Base-by-base conservation (phyloP, 176 grass and related monocot species). In the Aechmea fasciata region DNA sequence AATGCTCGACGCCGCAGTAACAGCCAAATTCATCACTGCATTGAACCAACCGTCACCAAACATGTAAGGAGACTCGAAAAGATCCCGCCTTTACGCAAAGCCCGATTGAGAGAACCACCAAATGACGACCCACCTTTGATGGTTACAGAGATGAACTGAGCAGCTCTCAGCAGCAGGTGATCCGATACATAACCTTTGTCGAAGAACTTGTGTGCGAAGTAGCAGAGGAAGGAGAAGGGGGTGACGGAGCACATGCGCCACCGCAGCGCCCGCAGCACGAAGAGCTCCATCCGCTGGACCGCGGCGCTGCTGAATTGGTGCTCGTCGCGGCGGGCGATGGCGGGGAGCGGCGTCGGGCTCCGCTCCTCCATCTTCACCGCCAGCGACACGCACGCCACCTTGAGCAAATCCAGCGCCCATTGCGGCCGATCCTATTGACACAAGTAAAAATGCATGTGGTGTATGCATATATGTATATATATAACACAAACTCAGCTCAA, bases 321-420 rank as follows among this genome's bases (percentile, higher is more conserved):
- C 10, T 74, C 70, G 51, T 88, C 87, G 1, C 53, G 26, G 24
- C 53, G 65, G 65, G 33, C 4, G 33, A 99, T 83, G 71, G 92
- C 90, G 8, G 87, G 26, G 18, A 99, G 75, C 14, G 74, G 67
- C 67, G 87, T 75, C 66, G 18, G 69, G 55, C 65, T 82, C 72
- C 41, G 53, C 71, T 90, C 94, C 82, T 99, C 94, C 94, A 90
- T 54, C 79, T 99, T 99, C 62, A 66, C 80, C 22, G 94, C 94
- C 81, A 99, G 66, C 25, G 94, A 93, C 1, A 99, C 78, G 85
- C 94, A 90, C 47, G 94, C 87, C 69, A 90, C 76, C 15, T 83
- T 64, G 49, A 99, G 82, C 47, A 99, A 66, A 23, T 81, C 87
- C 68, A 99, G 41, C 0, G 87, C 87, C 94, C 90, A 99, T 64